These are phyloP conservation scores for Pharnaceum exiguum DNA, from an alignment of 148 eudicot genomes.

Conservation along the genomic window DNA sequence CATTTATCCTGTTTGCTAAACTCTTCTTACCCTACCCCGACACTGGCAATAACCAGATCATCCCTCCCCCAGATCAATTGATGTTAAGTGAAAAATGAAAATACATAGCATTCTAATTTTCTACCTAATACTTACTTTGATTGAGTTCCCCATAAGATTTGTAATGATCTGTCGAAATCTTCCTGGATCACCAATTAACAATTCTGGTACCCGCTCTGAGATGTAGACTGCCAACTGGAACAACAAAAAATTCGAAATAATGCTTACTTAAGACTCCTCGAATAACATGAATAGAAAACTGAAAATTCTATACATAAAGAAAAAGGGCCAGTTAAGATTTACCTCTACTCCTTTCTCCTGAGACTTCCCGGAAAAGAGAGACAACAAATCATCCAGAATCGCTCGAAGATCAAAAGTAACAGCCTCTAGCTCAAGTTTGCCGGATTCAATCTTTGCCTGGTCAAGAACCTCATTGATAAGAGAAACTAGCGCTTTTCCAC, in stretches of 20 bases:
- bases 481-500: conserved; percentile 94
- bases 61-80: too few species aligned
- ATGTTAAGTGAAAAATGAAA: too few species aligned
- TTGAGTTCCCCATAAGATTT: conserved; percentile 92
- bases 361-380: conserved; percentile 90
- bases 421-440: conserved; percentile 89
- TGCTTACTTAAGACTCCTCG: conserved; percentile 6
- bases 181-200: conserved; percentile 91
- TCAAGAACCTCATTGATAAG: conserved; percentile 94
- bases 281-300: background rate
- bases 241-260: conserved; percentile 2
- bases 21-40: too few species aligned
- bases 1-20: too few species aligned
- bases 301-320: background rate
- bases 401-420: conserved; percentile 74
- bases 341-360: conserved; percentile 98
- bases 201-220: conserved; percentile 73
- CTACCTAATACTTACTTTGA: conserved; percentile 60
- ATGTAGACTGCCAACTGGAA: conserved; percentile 80
- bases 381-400: conserved; percentile 82
- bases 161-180: conserved; percentile 92
- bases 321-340: conserved; percentile 16
- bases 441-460: conserved; percentile 97
- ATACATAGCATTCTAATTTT: background rate
- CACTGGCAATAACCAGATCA: too few species aligned